Conservation (phyloP, 2,329 filamentous ascomycete genomes). For the Trichoderma koningiopsis region DNA sequence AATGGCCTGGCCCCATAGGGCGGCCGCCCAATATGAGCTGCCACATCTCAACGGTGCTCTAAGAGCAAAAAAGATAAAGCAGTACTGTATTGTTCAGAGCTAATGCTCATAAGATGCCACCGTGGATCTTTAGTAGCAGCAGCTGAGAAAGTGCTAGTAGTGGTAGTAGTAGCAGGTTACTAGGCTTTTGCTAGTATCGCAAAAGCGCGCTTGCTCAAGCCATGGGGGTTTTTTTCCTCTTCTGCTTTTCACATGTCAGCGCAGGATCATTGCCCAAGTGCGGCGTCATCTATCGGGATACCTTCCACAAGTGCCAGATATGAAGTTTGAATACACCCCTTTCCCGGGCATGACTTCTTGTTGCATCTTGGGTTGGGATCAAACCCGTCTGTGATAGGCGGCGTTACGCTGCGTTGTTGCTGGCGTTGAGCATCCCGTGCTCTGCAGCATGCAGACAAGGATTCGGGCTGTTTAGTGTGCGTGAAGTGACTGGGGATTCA, state of each 20-base stretch:
- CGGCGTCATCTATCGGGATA: not conserved
- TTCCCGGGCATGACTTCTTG: not conserved
- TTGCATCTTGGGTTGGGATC: conserved; percentile 1
- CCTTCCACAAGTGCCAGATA: not conserved
- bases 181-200: not conserved
- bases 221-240: not conserved
- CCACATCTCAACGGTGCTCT: conserved; percentile 1
- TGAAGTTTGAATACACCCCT: not conserved
- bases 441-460: conserved; percentile 19
- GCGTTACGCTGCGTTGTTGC: not conserved
- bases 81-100: not conserved
- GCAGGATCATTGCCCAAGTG: not conserved
- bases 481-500: conserved; percentile 11
- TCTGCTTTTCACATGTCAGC: not conserved
- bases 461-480: conserved; percentile 15
- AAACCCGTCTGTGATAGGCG: conserved; percentile 8
- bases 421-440: conserved; percentile 11
- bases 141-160: not conserved
- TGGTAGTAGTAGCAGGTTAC: not conserved
- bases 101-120: not conserved
- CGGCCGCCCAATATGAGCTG: not conserved
- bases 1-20: not conserved
- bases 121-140: not conserved
- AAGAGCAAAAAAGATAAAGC: conserved; percentile 1
- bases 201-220: not conserved